Base-by-base conservation (phyloP, 257 asterid species). In the Asclepias syriaca region DNA sequence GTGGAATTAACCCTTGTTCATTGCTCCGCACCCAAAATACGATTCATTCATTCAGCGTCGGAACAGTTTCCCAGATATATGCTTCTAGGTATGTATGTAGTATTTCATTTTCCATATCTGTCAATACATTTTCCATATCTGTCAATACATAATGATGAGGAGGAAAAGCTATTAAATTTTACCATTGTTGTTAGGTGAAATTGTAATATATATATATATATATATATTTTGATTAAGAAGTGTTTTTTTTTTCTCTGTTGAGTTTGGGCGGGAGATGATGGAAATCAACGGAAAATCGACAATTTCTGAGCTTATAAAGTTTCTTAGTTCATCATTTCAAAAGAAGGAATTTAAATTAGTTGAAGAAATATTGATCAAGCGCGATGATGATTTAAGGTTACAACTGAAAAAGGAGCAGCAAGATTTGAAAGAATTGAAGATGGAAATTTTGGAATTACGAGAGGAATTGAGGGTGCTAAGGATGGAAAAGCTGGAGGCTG, bases 321-420 rank as follows among this genome's bases (percentile, higher is more conserved):
- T 39, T 40, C 43, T 78, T 9, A 72, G 24, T 29, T 22, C 61
- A 50, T 72, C 90, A 1, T 78, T 80, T 69, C 72, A 54, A 27
- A 60, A 64, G n/a, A 37, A 77, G 21, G 80, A 80, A 12, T 77
- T 60, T 55, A 27, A 68, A 49, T 74, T 77, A 51, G 85, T 83
- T 1, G 80, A 77, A 57, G 66, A 45, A 3, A 49, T 75, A 4
- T 15, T 85, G 19, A 69, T 69, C 39, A 74, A 65, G n/a, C 82
- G 82, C 1, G 87, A 84, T 56, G 72, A 74, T 10, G 64, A 45
- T 3, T 32, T 66, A 74, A 65, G 72, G 57, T 5, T 11, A 7
- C 82, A 85, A 79, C 40, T 78, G n/a, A 70, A 74, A 39, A 77
- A 46, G 19, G 84, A 78, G 5, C 37, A 79, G 48, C 58, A 58